Evolutionary conservation across 1,284 basidiomycete genomes (phyloP).

Genomic region (Cystobasidiaceae sp.): DNA sequence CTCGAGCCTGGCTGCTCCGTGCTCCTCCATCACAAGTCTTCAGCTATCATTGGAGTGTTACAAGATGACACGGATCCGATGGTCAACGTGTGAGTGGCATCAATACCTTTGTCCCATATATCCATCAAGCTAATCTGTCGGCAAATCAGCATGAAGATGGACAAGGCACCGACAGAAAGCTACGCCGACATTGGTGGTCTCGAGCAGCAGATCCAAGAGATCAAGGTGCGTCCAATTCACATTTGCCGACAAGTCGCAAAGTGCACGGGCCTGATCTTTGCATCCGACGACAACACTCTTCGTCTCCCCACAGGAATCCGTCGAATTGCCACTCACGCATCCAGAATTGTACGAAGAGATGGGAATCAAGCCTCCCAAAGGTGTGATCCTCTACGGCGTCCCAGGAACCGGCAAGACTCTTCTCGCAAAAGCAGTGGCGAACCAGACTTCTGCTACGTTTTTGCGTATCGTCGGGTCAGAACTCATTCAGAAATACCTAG

Average conservation of each 20-base stretch:
- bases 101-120: too few relatives aligned
- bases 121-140: background rate
- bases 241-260: too few relatives aligned
- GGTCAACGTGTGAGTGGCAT: slow-evolving; percentile 63
- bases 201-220: slow-evolving; percentile 95
- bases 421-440: slow-evolving; percentile 95
- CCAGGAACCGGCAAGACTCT: slow-evolving; percentile 98
- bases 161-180: slow-evolving; percentile 79
- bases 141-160: slow-evolving; percentile 70
- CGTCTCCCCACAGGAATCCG: slow-evolving; percentile 70
- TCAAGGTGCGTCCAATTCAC: slow-evolving; percentile 63
- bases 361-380: slow-evolving; percentile 98
- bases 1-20: slow-evolving; percentile 96
- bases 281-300: background rate
- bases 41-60: slow-evolving; percentile 90
- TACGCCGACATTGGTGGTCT: slow-evolving; percentile 98
- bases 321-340: slow-evolving; percentile 95
- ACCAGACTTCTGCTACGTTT: slow-evolving; percentile 98
- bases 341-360: slow-evolving; percentile 99
- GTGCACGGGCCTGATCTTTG: background rate
- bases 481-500: slow-evolving; percentile 98
- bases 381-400: slow-evolving; percentile 97
- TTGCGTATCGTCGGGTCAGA: slow-evolving; percentile 96
- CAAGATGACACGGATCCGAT: slow-evolving; percentile 96
- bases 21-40: slow-evolving; percentile 91